Evolutionary conservation across 192 early-diverging fungal genomes (phyloP).

Genomic region (Coemansia guatemalensis): DNA sequence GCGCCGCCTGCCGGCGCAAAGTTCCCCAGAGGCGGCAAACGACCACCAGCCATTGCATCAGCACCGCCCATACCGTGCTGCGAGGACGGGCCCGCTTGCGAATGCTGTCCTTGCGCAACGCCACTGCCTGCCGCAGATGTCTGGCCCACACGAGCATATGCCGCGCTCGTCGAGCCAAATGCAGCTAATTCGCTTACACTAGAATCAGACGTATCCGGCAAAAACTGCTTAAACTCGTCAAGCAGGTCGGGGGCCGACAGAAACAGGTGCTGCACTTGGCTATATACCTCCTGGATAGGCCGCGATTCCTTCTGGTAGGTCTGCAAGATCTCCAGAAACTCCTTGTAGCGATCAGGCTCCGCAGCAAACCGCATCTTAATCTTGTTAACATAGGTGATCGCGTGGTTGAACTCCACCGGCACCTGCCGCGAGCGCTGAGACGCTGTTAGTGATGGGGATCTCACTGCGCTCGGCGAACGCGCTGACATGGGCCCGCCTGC

Average conservation of each 20-base stretch:
- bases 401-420: constrained; percentile 96
- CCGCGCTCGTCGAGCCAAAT: constrained; percentile 30
- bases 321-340: constrained; percentile 96
- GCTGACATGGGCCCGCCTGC: constrained; percentile 14
- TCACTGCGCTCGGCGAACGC: constrained; percentile 29
- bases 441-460: constrained; percentile 28
- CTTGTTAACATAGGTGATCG: constrained; percentile 99
- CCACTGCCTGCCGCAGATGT: constrained; percentile 3
- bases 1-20: constrained; percentile 47
- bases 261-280: constrained; percentile 90
- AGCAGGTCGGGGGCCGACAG: constrained; percentile 83
- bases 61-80: constrained; percentile 18
- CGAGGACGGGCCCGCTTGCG: neutral
- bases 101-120: constrained; percentile 13
- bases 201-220: constrained; percentile 82
- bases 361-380: constrained; percentile 95
- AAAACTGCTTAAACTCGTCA: constrained; percentile 97
- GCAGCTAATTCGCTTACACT: constrained; percentile 24
- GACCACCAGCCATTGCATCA: constrained; percentile 33
- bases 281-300: constrained; percentile 96
- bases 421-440: constrained; percentile 55
- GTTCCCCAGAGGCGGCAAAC: constrained; percentile 60
- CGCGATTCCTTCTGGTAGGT: constrained; percentile 96
- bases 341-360: constrained; percentile 95
- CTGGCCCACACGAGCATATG: constrained; percentile 25